Conservation (phyloP, 306 rosid genomes). For the Vigna angularis region DNA sequence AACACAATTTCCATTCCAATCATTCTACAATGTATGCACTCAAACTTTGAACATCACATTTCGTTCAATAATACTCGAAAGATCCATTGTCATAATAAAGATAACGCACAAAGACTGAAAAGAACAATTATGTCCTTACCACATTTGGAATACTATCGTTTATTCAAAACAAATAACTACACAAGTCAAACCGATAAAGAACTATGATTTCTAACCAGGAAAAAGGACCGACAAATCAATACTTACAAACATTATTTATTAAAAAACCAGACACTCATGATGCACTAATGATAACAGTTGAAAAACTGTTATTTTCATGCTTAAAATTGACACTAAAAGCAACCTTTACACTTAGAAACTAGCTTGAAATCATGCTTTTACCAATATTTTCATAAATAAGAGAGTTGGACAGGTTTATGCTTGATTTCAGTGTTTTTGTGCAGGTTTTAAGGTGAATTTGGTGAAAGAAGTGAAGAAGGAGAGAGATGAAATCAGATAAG, state of each 20-base stretch:
- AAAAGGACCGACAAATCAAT: neutral
- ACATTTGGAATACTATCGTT: neutral
- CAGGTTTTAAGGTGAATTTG: too few species aligned
- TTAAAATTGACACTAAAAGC: too few species aligned
- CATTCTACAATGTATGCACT: neutral
- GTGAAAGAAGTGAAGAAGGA: too few species aligned
- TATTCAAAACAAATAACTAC: neutral
- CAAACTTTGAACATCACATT: slow-evolving; percentile 21
- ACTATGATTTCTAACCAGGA: neutral
- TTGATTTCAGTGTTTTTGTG: too few species aligned
- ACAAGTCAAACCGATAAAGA: neutral
- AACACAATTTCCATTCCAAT: neutral
- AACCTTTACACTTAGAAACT: too few species aligned
- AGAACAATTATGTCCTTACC: neutral
- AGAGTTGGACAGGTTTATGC: too few species aligned
- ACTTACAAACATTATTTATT: slow-evolving; percentile 2
- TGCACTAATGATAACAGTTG: too few species aligned
- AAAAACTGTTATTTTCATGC: too few species aligned
- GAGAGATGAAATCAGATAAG: too few species aligned
- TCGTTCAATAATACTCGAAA: slow-evolving; percentile 3
- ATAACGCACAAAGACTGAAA: neutral
- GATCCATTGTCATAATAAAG: slow-evolving; percentile 8
- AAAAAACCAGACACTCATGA: slow-evolving; percentile 24
- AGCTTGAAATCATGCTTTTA: too few species aligned
- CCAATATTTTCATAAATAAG: too few species aligned